phyloP scores from a whole-genome alignment of 495 filamentous ascomycete genomes.

The Xylaria palmicola region DNA sequence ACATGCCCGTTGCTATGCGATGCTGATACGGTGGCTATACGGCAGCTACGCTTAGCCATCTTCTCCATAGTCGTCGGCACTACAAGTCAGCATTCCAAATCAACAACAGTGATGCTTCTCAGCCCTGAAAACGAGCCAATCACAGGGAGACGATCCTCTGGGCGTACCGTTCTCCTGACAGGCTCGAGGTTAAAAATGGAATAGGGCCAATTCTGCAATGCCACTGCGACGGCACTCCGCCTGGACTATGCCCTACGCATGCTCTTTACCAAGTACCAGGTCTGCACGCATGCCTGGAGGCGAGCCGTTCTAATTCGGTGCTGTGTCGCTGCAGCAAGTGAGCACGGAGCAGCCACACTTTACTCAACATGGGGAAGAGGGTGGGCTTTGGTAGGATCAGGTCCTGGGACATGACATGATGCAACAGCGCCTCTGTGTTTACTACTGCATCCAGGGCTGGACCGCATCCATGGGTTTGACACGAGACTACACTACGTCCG shows the following conservation, averaged over 20 bases:
- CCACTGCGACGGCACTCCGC: neutral
- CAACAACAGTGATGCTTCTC: neutral
- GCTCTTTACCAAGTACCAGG: neutral
- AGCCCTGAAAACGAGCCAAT: slow-evolving; percentile 11
- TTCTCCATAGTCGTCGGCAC: slow-evolving; percentile 4
- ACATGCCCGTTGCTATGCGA: neutral
- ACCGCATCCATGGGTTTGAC: neutral
- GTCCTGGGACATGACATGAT: neutral
- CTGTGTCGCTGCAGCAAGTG: neutral
- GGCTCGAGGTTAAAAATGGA: neutral
- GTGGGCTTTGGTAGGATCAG: neutral
- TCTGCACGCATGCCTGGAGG: slow-evolving; percentile 1
- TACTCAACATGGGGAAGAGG: neutral
- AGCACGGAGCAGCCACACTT: neutral
- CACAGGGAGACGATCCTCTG: neutral
- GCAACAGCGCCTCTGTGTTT: slow-evolving; percentile 2
- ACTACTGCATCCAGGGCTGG: neutral
- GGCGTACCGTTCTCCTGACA: neutral
- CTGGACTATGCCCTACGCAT: slow-evolving; percentile 5
- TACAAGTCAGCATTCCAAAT: slow-evolving; percentile 16
- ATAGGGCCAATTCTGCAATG: slow-evolving; percentile 1
- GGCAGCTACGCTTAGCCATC: neutral
- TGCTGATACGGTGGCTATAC: neutral
- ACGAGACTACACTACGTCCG: neutral
- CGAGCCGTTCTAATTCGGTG: slow-evolving; percentile 4